Base-by-base conservation (phyloP, 2,329 filamentous ascomycete genomes). In the Neopestalotiopsis sp. region DNA sequence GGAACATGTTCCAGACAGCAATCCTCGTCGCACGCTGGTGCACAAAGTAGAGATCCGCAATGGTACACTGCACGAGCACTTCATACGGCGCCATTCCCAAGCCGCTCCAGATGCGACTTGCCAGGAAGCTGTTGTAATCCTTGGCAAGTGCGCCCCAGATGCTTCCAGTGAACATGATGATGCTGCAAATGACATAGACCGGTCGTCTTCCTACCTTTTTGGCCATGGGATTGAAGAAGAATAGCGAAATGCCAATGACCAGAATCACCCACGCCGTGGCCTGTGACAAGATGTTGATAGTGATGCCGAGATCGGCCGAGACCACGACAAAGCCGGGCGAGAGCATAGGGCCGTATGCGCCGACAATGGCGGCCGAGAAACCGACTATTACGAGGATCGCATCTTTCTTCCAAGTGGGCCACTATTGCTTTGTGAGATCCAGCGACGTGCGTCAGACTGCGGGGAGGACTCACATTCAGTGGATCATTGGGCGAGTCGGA, bases 11-110 rank as follows among this genome's bases (percentile, higher is more conserved):
- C 80, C 81, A 83, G 4, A 80, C 74, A 0, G 82, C 81, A 38
- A 81, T 82, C 49, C 81, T 77, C 30, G 80, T 82, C 4, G 81
- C 83, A 6, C 83, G 80, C 75, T 85, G 78, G 69, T 84, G 83
- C 4, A 84, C 81, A 68, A 82, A 85, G 72, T 83, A 85, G 34
- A 84, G 73, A 65, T 84, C 83, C 5, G 81, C 81, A 61, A 84
- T 82, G 0, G 84, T 87, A 73, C 83, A 84, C 74, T 86, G 85
- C 4, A 88, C 84, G 5, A 88, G 75, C 2, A 85, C 81, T 72
- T 88, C 86, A 68, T 83, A 84, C 0, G 85, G 81, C 0, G 84
- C 84, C 82, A 86, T 86, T 4, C 84, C 84, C 4, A 87, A 74
- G 4, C 82, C 85, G 4, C 80, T 80, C 28, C 86, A 77, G 42